Evolutionary conservation across 1,139 yeast genomes (phyloP).

Genomic region (Lodderomyces parapsilosis): DNA sequence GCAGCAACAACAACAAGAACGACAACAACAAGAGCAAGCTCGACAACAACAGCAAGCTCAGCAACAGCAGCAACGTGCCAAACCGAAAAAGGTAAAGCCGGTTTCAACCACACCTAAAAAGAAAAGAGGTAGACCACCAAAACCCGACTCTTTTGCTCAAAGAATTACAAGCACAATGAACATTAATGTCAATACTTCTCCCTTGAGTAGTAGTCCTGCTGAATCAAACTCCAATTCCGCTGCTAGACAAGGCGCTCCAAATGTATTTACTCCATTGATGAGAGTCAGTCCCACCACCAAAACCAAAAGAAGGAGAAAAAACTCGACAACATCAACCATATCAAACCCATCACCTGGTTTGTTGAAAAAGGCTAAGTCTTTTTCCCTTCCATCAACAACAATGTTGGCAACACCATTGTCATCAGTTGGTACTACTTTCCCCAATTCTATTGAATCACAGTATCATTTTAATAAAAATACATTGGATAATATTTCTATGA

Average conservation of each 20-base stretch:
- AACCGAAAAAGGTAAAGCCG: background rate
- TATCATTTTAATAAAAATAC: slow-evolving; percentile 32
- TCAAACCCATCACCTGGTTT: slow-evolving; percentile 12
- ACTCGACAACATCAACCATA: slow-evolving; percentile 9
- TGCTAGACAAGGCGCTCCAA: slow-evolving; percentile 46
- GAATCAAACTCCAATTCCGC: slow-evolving; percentile 40
- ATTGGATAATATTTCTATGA: slow-evolving; percentile 32
- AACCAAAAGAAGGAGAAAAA: slow-evolving; percentile 16
- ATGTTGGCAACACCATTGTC: slow-evolving; percentile 24
- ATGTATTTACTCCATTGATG: slow-evolving; percentile 48
- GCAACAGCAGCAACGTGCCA: background rate
- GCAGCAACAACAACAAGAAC: slow-evolving; percentile 1
- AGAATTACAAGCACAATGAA: slow-evolving; percentile 44
- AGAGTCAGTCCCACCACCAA: slow-evolving; percentile 38
- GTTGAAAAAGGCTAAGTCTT: slow-evolving; percentile 13
- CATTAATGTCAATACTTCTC: slow-evolving; percentile 41
- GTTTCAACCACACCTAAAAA: slow-evolving; percentile 23
- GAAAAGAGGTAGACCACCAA: slow-evolving; percentile 51
- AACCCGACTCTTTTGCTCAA: slow-evolving; percentile 39
- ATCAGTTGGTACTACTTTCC: slow-evolving; percentile 16
- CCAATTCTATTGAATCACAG: slow-evolving; percentile 9
- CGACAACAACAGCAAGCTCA: slow-evolving; percentile 1
- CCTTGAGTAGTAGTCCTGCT: slow-evolving; percentile 31
- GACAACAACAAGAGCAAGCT: slow-evolving; percentile 1
- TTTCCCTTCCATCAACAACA: slow-evolving; percentile 9